Conservation (phyloP, 78 protist genomes). For the Dictyostelium firmibasis region DNA sequence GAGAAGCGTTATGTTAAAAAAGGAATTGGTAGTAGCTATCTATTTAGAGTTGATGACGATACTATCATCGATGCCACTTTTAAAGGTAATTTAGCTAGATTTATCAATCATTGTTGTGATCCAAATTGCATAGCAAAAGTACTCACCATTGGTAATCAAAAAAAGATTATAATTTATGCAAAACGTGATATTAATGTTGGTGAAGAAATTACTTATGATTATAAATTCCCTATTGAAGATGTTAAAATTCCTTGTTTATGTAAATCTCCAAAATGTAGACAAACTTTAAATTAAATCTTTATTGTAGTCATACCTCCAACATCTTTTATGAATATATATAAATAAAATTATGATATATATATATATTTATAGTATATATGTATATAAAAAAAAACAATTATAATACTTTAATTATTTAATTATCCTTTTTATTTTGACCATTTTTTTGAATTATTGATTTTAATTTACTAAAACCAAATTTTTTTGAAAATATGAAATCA, state of each 20-base stretch:
- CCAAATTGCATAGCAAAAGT: slow-evolving; percentile 97
- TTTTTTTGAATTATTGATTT: slow-evolving; percentile 31
- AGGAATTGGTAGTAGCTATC: slow-evolving; percentile 93
- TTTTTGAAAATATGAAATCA: slow-evolving; percentile 13
- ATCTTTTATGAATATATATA: background rate
- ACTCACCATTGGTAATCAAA: slow-evolving; percentile 80
- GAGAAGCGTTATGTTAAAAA: slow-evolving; percentile 88
- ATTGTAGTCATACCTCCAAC: too few species aligned
- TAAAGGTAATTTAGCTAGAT: slow-evolving; percentile 96
- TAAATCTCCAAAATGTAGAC: slow-evolving; percentile 88
- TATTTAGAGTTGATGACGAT: slow-evolving; percentile 95
- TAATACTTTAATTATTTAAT: slow-evolving; percentile 52
- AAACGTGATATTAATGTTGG: slow-evolving; percentile 88
- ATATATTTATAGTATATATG: too few species aligned
- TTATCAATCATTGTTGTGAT: slow-evolving; percentile 98
- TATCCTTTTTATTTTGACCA: background rate
- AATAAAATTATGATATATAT: too few species aligned
- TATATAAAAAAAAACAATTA: background rate
- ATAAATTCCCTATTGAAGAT: slow-evolving; percentile 96
- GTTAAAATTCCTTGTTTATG: slow-evolving; percentile 96
- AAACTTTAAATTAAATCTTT: slow-evolving; percentile 69
- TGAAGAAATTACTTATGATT: slow-evolving; percentile 97
- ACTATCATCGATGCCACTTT: slow-evolving; percentile 96
- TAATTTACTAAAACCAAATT: slow-evolving; percentile 25
- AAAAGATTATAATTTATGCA: slow-evolving; percentile 92